These are phyloP conservation scores for Arachnomyces sp. DNA, from an alignment of 2,329 filamentous ascomycete genomes.

Conservation along the genomic window DNA sequence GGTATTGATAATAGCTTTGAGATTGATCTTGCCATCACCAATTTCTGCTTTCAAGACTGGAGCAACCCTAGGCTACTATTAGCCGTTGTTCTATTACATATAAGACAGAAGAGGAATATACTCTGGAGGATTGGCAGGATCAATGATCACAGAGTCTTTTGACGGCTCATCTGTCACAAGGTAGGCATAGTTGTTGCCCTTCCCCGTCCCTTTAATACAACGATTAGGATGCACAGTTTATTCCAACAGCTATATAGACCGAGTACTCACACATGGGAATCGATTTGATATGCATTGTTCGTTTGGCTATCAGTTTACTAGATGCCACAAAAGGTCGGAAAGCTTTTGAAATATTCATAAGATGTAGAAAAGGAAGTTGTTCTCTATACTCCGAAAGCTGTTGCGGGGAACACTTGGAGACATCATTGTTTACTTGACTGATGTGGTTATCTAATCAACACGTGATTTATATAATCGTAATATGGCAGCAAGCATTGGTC, in stretches of 20 bases:
- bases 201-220: conserved; percentile 22
- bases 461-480: too few relatives aligned
- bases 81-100: neutral
- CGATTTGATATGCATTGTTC: conserved; percentile 44
- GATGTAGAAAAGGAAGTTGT: neutral
- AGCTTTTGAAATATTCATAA: conserved; percentile 4
- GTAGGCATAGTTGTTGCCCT: conserved; percentile 47
- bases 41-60: conserved; percentile 67
- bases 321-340: conserved; percentile 2
- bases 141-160: conserved; percentile 45
- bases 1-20: conserved; percentile 89
- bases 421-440: too few relatives aligned
- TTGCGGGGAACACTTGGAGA: too few relatives aligned
- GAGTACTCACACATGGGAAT: conserved; percentile 46
- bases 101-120: conserved; percentile 21
- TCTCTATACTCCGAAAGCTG: too few relatives aligned
- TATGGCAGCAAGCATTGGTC: too few relatives aligned
- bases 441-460: too few relatives aligned
- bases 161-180: conserved; percentile 43
- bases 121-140: conserved; percentile 46
- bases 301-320: conserved; percentile 10
- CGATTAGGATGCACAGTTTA: neutral
- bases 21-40: conserved; percentile 63
- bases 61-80: conserved; percentile 42
- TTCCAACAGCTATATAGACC: neutral